phyloP scores from a whole-genome alignment of 345 rosid genomes.

The Populus tremula region DNA sequence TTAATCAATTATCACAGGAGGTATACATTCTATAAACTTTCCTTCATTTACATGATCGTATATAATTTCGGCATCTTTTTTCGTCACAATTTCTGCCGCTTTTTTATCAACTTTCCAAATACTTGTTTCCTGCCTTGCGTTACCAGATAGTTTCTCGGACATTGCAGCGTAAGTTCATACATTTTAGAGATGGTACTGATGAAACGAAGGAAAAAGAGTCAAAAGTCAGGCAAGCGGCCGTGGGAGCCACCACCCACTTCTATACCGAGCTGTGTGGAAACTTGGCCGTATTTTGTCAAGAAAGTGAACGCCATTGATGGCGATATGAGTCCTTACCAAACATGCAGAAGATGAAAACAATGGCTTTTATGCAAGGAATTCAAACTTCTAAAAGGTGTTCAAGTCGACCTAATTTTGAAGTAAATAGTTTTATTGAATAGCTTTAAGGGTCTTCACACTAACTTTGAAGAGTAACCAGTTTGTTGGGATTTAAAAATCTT shows the following conservation, averaged over 20 bases:
- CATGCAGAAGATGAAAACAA: not conserved
- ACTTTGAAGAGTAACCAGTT: too few relatives aligned
- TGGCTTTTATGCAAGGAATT: not conserved
- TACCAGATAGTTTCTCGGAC: not conserved
- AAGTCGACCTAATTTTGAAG: not conserved
- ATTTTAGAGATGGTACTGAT: not conserved
- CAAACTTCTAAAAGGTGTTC: not conserved
- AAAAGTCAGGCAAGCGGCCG: not conserved
- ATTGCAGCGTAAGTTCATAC: not conserved
- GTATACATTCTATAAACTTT: too few relatives aligned
- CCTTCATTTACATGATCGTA: too few relatives aligned
- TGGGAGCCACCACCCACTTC: constrained; percentile 3
- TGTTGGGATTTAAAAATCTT: too few relatives aligned
- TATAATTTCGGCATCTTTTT: not conserved
- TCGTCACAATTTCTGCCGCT: not conserved
- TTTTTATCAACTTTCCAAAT: not conserved
- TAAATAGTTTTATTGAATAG: too few relatives aligned
- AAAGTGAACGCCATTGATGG: not conserved
- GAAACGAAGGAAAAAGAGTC: not conserved
- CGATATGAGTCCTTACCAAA: not conserved
- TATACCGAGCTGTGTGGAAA: not conserved
- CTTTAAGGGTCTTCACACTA: too few relatives aligned
- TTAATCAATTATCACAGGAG: too few relatives aligned
- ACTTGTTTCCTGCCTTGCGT: not conserved
- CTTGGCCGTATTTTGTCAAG: not conserved